Conservation (phyloP, 306 rosid species). For the Begonia peltatifolia region DNA sequence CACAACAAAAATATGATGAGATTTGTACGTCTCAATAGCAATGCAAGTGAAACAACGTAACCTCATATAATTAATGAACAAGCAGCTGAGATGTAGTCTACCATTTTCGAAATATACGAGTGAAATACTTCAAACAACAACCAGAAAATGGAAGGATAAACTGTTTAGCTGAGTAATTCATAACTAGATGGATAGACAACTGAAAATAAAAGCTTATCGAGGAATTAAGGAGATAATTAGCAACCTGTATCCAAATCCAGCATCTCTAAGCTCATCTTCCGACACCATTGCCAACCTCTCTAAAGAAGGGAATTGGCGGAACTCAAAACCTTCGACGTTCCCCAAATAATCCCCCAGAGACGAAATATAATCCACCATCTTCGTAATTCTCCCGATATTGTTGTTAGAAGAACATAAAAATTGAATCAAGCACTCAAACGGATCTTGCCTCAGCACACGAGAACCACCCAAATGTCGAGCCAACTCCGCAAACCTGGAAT, state of each 20-base stretch:
- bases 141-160: too few relatives aligned
- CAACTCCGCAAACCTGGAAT: slow-evolving; percentile 50
- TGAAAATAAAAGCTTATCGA: not conserved
- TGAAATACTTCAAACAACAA: too few relatives aligned
- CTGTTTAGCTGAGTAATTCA: not conserved
- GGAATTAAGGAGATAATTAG: not conserved
- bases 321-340: slow-evolving; percentile 42
- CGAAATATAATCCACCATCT: slow-evolving; percentile 77
- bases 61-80: too few relatives aligned
- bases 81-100: too few relatives aligned
- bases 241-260: slow-evolving; percentile 93
- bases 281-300: slow-evolving; percentile 43
- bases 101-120: too few relatives aligned
- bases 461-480: slow-evolving; percentile 52
- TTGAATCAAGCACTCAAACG: slow-evolving; percentile 82
- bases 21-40: too few relatives aligned
- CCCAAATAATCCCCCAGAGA: slow-evolving; percentile 59
- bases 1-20: not conserved
- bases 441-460: slow-evolving; percentile 82
- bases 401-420: slow-evolving; percentile 86
- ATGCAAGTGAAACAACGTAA: too few relatives aligned
- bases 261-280: slow-evolving; percentile 59
- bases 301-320: slow-evolving; percentile 55
- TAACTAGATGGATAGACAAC: not conserved
- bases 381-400: slow-evolving; percentile 68